Evolutionary conservation across 2,329 filamentous ascomycete genomes (phyloP).

Genomic region (Aspergillus chevalieri): DNA sequence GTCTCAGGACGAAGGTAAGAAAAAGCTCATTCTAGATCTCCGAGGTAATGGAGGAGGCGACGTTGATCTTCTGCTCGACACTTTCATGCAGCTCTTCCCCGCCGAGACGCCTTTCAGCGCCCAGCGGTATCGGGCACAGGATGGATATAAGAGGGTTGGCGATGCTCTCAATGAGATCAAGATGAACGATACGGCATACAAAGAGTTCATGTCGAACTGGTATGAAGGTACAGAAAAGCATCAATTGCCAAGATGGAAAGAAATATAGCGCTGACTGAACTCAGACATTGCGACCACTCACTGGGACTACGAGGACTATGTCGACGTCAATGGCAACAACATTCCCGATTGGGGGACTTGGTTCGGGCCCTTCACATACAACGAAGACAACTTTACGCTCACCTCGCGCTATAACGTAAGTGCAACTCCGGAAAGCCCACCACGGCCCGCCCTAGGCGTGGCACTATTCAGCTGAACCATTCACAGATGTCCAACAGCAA

Average conservation of each 20-base stretch:
- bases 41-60: conserved; percentile 54
- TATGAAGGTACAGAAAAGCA: no score
- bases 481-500: conserved; percentile 9
- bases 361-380: conserved; percentile 25
- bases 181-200: conserved; percentile 2
- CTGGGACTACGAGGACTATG: conserved; percentile 15
- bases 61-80: conserved; percentile 39
- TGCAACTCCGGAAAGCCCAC: background rate
- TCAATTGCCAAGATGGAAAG: no score
- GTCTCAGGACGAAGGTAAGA: conserved; percentile 43
- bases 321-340: conserved; percentile 16
- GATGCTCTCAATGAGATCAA: conserved; percentile 12
- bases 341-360: conserved; percentile 38
- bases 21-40: conserved; percentile 57
- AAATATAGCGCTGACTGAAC: background rate
- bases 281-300: conserved; percentile 1
- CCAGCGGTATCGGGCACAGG: conserved; percentile 39
- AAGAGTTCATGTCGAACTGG: background rate
- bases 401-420: conserved; percentile 15
- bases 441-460: background rate
- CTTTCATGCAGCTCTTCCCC: conserved; percentile 48
- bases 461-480: background rate
- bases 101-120: conserved; percentile 37
- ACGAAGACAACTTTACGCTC: conserved; percentile 13
- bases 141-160: conserved; percentile 27